Evolutionary conservation across 2,329 filamentous ascomycete species (phyloP), one percentile per base, ranked within the genome.

Genomic region (Claviceps quebecensis): DNA sequence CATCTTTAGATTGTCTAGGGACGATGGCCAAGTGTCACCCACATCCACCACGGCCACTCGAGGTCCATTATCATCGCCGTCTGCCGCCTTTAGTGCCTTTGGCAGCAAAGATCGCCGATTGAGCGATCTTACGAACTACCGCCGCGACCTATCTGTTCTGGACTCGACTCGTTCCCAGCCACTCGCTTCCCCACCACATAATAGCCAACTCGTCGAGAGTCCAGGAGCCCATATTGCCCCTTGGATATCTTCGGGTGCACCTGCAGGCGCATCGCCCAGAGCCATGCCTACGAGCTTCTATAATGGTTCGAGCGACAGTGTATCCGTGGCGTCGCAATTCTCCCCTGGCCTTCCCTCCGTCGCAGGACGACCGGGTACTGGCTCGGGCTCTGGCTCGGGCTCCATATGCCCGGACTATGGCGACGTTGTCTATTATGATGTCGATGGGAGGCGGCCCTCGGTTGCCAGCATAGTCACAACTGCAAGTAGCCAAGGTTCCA

Each of bases 401-500:
- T 54, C 49, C n/a, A 37, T 49, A 19, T 49, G 46, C 29, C 79
- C 75, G 58, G 84, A 86, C 49, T 78, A 79, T 4, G 74, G 78
- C 8, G 82, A 84, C 49, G 67, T 71, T 43, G 69, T 77, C 45
- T 83, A 77, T 60, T 80, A 77, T 55, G 71, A 73, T 48, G 8
- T 50, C 53, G 86, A 95, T 61, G 84, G 86, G 59, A 76, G 93
- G 56, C 79, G 91, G 48, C 91, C 91, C 2, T 97, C 93, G 4
- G 78, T 88, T 48, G 89, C 89, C 40, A 96, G 90, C 67, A 82
- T 90, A 56, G 61, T 66, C 51, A 89, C 85, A 14, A 95, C 76
- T 4, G 80, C 87, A 52, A 93, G 90, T 67, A 95, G 91, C 62
- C 80, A 86, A 57, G 86, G 87, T 37, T 95, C 91, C 43, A 84